Conservation (phyloP, 106 monocot genomes). For the Dendrobium nobile region DNA sequence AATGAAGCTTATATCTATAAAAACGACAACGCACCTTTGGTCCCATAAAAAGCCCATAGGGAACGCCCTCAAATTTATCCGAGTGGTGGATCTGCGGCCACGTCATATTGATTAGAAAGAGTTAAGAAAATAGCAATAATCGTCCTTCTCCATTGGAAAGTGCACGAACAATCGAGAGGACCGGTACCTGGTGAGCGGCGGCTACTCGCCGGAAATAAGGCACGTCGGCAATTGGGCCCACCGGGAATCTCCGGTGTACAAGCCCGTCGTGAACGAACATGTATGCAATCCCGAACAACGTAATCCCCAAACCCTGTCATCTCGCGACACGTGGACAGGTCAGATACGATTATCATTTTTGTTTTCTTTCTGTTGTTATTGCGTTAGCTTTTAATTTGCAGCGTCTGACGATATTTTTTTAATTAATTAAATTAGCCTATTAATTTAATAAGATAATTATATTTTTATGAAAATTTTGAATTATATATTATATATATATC, state of each 20-base stretch:
- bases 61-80: constrained; percentile 77
- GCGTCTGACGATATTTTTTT: too few species aligned
- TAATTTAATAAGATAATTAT: too few species aligned
- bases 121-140: background rate
- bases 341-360: too few species aligned
- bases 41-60: constrained; percentile 89
- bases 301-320: constrained; percentile 82
- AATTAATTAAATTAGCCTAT: too few species aligned
- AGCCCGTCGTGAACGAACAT: constrained; percentile 97
- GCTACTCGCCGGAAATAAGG: constrained; percentile 84
- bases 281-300: constrained; percentile 80
- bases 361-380: too few species aligned
- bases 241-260: constrained; percentile 88
- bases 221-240: constrained; percentile 83
- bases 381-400: too few species aligned
- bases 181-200: constrained; percentile 70
- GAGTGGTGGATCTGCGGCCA: constrained; percentile 76
- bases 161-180: background rate
- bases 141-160: background rate
- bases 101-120: background rate
- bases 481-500: too few species aligned
- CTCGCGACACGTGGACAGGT: too few species aligned
- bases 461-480: too few species aligned
- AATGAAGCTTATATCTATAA: too few species aligned
- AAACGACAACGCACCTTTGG: constrained; percentile 53